Base-by-base conservation (phyloP, 257 asterid species). In the Solanum chmielewskii region DNA sequence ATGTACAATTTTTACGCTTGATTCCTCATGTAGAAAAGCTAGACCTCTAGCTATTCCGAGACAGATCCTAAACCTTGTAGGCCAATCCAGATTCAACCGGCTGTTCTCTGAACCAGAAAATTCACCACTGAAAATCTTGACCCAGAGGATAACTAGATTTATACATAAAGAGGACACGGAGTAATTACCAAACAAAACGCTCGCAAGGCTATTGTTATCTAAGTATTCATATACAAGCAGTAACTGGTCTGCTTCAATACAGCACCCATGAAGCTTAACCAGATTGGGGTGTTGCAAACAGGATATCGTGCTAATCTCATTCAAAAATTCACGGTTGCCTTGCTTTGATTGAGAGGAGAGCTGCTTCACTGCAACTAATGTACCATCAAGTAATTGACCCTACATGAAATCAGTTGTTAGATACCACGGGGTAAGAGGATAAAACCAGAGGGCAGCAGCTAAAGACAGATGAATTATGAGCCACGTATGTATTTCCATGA, bases 151-250 rank as follows among this genome's bases (percentile, higher is more conserved):
- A 80, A 80, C 68, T 15, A 21, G 18, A 47, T 45, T 80, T 27
- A 9, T 29, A 47, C 66, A 80, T 47, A 80, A 29, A 47, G 85
- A 80, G 18, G 44, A 80, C 44, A 29, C 33, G 49, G 49, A 75
- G 74, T 78, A 77, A 78, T 84, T 87, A 95, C 98, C 94, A 80
- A 94, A 94, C 89, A 96, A 88, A 88, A 90, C 93, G 86, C 85
- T 89, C 44, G 98, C 99, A 68, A 96, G 99, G 93, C 98, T 94
- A 83, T 96, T 96, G 91, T 96, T 94, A 86, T 96, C 97, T 96
- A 96, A 91, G 88, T 95, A 95, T 87, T 96, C 99, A 2, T 96
- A 96, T 35, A 94, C 93, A 23, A 96, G 93, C 71, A 96, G 91
- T 91, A 96, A 90, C 87, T 95, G 98, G 89, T 94, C 94, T 78